phyloP scores from a whole-genome alignment of 2,329 filamentous ascomycete genomes.

The Leptosphaerulina australis region DNA sequence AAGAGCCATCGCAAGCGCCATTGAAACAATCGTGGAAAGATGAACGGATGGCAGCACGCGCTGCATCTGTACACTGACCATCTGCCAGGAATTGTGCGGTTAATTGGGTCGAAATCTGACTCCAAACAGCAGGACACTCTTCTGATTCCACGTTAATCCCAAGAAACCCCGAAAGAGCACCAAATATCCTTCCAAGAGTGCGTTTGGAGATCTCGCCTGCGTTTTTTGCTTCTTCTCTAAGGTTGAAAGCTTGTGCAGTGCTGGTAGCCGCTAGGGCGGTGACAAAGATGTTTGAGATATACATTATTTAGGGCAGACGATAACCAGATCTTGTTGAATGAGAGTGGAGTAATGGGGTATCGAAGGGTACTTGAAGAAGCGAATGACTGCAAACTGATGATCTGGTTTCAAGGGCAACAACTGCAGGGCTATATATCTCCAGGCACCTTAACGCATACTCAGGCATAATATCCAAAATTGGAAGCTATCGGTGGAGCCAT shows the following conservation, averaged over 20 bases:
- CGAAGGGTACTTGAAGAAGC: conserved; percentile 11
- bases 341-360: conserved; percentile 8
- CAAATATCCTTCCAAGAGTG: conserved; percentile 19
- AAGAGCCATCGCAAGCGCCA: conserved; percentile 46
- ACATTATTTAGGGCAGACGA: conserved; percentile 37
- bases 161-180: conserved; percentile 13
- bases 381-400: conserved; percentile 22
- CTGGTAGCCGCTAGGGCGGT: conserved; percentile 34
- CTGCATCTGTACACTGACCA: conserved; percentile 46
- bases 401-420: conserved; percentile 10
- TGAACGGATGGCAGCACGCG: conserved; percentile 43
- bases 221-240: conserved; percentile 27
- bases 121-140: conserved; percentile 42
- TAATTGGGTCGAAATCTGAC: conserved; percentile 40
- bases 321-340: conserved; percentile 12
- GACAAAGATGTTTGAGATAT: conserved; percentile 39
- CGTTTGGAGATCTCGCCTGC: conserved; percentile 26
- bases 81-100: conserved; percentile 42
- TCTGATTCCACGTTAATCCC: conserved; percentile 8
- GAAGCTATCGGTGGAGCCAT: conserved; percentile 13
- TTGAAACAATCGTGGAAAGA: conserved; percentile 49
- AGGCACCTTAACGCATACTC: conserved; percentile 5
- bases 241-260: conserved; percentile 33
- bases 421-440: conserved; percentile 28
- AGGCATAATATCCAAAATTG: conserved; percentile 25